Conservation (phyloP, 2,329 filamentous ascomycete genomes). For the Hymenoscyphus repandus region DNA sequence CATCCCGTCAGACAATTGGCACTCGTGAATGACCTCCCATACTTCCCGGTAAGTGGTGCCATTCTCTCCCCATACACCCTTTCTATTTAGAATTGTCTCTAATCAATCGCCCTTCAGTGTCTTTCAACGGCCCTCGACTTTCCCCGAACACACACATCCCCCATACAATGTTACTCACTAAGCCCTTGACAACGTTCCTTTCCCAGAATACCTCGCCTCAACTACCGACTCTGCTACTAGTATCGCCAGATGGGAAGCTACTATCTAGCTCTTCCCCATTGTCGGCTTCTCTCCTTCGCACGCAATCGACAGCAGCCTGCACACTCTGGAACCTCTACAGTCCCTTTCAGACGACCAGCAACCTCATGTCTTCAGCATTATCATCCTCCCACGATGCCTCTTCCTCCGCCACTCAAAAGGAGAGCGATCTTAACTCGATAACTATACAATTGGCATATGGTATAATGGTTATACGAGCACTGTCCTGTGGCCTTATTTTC, state of each 20-base stretch:
- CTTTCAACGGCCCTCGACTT: conserved; percentile 6
- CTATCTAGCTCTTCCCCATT: conserved; percentile 55
- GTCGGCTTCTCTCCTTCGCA: conserved; percentile 52
- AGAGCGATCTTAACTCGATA: conserved; percentile 23
- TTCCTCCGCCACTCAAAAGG: conserved; percentile 13
- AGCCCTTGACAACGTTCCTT: conserved; percentile 58
- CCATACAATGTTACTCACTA: conserved; percentile 50
- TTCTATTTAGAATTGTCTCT: too few relatives aligned
- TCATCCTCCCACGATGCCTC: conserved; percentile 23
- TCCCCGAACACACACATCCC: conserved; percentile 12
- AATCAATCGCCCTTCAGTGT: neutral
- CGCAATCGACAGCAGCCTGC: conserved; percentile 59
- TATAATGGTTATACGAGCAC: conserved; percentile 51
- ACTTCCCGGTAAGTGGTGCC: too few relatives aligned
- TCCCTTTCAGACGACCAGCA: conserved; percentile 34
- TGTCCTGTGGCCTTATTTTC: conserved; percentile 56
- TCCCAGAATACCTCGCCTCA: conserved; percentile 49
- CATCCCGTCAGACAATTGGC: conserved; percentile 17
- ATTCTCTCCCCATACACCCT: too few relatives aligned
- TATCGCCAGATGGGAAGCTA: conserved; percentile 56
- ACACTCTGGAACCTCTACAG: conserved; percentile 56
- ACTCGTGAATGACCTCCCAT: too few relatives aligned
- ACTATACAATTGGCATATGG: conserved; percentile 49
- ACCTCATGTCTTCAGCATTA: conserved; percentile 37
- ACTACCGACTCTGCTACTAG: conserved; percentile 55